Percentiles rank a stretch among this genome's conserved stretches.
Evolutionary conservation across 345 rosid species (phyloP).

Genomic region (Reutealis trisperma): DNA sequence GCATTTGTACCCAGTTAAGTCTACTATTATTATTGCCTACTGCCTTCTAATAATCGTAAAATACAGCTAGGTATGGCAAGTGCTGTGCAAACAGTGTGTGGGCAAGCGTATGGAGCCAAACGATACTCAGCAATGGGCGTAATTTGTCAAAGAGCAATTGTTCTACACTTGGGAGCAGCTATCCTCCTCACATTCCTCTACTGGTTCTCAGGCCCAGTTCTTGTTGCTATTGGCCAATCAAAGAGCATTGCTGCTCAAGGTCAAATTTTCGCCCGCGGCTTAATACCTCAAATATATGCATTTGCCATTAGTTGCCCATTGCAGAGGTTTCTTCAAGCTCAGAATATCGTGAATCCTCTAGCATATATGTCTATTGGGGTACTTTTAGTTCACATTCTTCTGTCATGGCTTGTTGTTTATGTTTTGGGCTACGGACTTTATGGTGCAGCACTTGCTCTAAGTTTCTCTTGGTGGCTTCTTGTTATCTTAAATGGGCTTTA

Average conservation of each 20-base stretch:
- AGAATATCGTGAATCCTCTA: slow-evolving; percentile 90
- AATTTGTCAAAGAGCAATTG: slow-evolving; percentile 86
- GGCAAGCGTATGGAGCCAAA: slow-evolving; percentile 90
- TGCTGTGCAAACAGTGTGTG: slow-evolving; percentile 97
- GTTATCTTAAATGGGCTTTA: slow-evolving; percentile 52
- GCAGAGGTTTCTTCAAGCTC: slow-evolving; percentile 95
- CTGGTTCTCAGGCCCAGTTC: slow-evolving; percentile 61
- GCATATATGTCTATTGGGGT: slow-evolving; percentile 80
- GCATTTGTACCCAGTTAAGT: no score
- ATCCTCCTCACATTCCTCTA: slow-evolving; percentile 64
- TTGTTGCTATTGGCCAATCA: slow-evolving; percentile 64
- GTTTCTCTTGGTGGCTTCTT: slow-evolving; percentile 86
- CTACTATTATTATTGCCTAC: no score
- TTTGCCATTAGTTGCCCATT: slow-evolving; percentile 78
- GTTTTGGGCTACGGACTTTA: slow-evolving; percentile 61
- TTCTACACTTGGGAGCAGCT: slow-evolving; percentile 75
- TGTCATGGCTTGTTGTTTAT: slow-evolving; percentile 58
- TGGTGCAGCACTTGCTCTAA: slow-evolving; percentile 68
- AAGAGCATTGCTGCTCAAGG: slow-evolving; percentile 62
- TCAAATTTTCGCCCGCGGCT: slow-evolving; percentile 65
- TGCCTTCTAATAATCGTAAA: neutral
- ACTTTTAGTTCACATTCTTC: slow-evolving; percentile 62
- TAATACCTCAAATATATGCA: slow-evolving; percentile 81
- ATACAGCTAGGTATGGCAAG: slow-evolving; percentile 91
- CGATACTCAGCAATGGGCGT: slow-evolving; percentile 76